Conservation (phyloP, 2,329 filamentous ascomycete species). For the Chrysosporium keratinophilum region DNA sequence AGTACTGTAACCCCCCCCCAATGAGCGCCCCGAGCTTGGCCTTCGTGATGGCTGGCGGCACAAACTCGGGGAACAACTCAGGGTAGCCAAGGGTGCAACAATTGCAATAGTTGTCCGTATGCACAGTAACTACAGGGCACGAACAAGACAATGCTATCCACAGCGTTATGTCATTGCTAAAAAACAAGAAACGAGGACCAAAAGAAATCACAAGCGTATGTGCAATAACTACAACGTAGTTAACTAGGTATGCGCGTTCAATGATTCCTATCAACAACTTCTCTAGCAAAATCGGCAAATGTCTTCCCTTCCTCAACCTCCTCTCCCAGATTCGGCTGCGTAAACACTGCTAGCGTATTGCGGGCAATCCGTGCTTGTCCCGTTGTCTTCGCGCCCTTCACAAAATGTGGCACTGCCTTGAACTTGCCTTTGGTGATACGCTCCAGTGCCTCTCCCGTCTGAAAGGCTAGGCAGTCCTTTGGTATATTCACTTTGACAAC, state of each 20-base stretch:
- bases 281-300: slow-evolving; percentile 65
- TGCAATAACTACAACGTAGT: too few species aligned
- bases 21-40: too few species aligned
- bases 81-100: too few species aligned
- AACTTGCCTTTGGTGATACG: slow-evolving; percentile 85
- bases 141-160: too few species aligned
- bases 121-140: too few species aligned
- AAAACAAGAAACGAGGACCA: too few species aligned
- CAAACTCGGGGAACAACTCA: too few species aligned
- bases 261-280: slow-evolving; percentile 65
- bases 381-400: slow-evolving; percentile 59
- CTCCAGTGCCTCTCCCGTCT: slow-evolving; percentile 87
- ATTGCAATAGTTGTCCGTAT: too few species aligned
- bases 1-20: too few species aligned
- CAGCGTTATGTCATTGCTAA: too few species aligned
- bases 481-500: slow-evolving; percentile 90
- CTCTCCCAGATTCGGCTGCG: slow-evolving; percentile 79
- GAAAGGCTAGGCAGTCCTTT: slow-evolving; percentile 82
- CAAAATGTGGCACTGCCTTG: slow-evolving; percentile 92
- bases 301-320: slow-evolving; percentile 61
- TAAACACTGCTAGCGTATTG: slow-evolving; percentile 93
- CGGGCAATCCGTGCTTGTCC: slow-evolving; percentile 50
- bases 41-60: too few species aligned
- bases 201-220: too few species aligned
- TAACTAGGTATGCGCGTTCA: slow-evolving; percentile 23